Evolutionary conservation across 148 eudicot species (phyloP).

Genomic region (Beta vulgaris): DNA sequence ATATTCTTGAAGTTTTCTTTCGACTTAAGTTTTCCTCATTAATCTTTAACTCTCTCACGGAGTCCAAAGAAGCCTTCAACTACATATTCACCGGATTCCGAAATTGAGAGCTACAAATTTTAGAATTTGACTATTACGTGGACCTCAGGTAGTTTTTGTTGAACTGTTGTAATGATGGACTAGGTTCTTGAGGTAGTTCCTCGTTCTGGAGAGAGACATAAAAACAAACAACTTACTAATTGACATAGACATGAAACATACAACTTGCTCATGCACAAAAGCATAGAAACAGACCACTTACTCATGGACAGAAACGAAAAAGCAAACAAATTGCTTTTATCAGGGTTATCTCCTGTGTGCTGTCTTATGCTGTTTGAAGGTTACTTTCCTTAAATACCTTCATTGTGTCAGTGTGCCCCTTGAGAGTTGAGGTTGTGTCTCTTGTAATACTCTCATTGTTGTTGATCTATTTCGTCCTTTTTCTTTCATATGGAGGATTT

Average conservation of each 20-base stretch:
- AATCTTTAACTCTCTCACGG: background rate
- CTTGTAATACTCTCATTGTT: too few species aligned
- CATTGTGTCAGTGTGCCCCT: too few species aligned
- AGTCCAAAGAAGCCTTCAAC: too few species aligned
- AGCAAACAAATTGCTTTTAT: background rate
- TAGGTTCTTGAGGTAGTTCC: background rate
- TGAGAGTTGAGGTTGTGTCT: too few species aligned
- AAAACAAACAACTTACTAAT: background rate
- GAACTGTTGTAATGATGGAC: background rate
- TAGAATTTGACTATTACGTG: background rate
- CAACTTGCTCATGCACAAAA: too few species aligned
- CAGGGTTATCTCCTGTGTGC: too few species aligned
- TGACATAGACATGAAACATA: background rate
- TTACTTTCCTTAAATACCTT: too few species aligned
- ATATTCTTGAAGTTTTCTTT: background rate
- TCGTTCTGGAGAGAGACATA: background rate
- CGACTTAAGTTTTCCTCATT: background rate
- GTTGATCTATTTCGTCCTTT: too few species aligned
- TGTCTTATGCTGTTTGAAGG: too few species aligned
- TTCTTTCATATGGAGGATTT: too few species aligned
- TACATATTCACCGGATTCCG: too few species aligned
- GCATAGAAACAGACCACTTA: background rate
- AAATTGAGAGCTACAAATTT: background rate
- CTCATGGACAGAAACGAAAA: background rate
- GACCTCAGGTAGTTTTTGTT: background rate